Conservation (phyloP, 495 filamentous ascomycete genomes). For the Neurospora discreta region DNA sequence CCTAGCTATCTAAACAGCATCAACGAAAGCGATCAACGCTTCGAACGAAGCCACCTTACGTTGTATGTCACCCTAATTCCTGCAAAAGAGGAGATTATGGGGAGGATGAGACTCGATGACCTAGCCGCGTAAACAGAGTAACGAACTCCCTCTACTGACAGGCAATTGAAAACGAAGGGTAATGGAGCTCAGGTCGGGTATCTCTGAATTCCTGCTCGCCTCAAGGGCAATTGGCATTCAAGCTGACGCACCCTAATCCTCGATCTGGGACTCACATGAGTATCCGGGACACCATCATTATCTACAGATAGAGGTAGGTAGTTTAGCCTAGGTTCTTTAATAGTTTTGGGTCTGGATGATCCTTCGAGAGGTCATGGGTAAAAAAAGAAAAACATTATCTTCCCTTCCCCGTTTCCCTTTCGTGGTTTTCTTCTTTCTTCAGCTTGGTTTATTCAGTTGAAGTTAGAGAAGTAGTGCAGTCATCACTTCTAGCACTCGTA, state of each 20-base stretch:
- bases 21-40: background rate
- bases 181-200: background rate
- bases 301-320: no score
- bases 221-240: background rate
- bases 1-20: background rate
- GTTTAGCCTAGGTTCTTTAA: no score
- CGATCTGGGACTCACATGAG: background rate
- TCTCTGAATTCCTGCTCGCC: background rate
- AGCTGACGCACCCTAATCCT: background rate
- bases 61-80: background rate
- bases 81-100: background rate
- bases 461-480: no score
- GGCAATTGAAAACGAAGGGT: background rate
- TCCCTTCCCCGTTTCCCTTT: no score
- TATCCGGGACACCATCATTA: no score
- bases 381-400: no score
- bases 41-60: background rate
- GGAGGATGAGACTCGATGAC: background rate
- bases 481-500: no score
- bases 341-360: no score
- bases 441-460: no score
- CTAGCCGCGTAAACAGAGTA: background rate
- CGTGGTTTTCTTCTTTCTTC: no score
- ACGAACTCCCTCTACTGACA: background rate
- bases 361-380: no score